A percentile compares a stretch with the other conserved stretches of the same genome.
These are phyloP conservation scores for Solanum piurae DNA, from an alignment of 257 asterid species.

Conservation along the genomic window DNA sequence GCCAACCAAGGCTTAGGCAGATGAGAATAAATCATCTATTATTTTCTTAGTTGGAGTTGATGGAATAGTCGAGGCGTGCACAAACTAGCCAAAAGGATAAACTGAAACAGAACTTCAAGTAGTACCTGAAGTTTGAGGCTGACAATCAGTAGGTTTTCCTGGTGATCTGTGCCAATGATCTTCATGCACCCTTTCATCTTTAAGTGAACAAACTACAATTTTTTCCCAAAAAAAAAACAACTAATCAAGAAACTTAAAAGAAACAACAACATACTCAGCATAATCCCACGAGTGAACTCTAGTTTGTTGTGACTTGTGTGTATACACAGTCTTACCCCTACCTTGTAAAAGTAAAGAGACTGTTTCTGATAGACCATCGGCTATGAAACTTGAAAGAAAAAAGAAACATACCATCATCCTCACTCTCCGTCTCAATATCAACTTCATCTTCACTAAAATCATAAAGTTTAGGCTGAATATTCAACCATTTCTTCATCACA, in stretches of 20 bases:
- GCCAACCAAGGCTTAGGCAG: no score
- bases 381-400: not conserved
- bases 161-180: slow-evolving; percentile 19
- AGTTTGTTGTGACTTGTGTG: no score
- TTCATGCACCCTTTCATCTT: slow-evolving; percentile 31
- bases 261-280: not conserved
- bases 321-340: not conserved
- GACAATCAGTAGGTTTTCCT: slow-evolving; percentile 28
- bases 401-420: slow-evolving; percentile 51
- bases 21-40: no score
- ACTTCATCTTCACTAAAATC: slow-evolving; percentile 95
- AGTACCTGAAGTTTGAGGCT: slow-evolving; percentile 30
- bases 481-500: slow-evolving; percentile 95
- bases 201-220: slow-evolving; percentile 46
- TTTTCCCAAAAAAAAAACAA: not conserved
- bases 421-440: slow-evolving; percentile 78
- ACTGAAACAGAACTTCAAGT: not conserved
- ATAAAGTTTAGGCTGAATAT: slow-evolving; percentile 57
- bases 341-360: not conserved
- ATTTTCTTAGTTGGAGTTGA: not conserved
- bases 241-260: not conserved
- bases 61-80: not conserved
- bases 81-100: not conserved
- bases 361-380: not conserved
- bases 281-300: not conserved